Evolutionary conservation across 768 basidiomycete genomes (phyloP), one percentile per base, ranked within the genome.

Genomic region (Podaxis rugospora): DNA sequence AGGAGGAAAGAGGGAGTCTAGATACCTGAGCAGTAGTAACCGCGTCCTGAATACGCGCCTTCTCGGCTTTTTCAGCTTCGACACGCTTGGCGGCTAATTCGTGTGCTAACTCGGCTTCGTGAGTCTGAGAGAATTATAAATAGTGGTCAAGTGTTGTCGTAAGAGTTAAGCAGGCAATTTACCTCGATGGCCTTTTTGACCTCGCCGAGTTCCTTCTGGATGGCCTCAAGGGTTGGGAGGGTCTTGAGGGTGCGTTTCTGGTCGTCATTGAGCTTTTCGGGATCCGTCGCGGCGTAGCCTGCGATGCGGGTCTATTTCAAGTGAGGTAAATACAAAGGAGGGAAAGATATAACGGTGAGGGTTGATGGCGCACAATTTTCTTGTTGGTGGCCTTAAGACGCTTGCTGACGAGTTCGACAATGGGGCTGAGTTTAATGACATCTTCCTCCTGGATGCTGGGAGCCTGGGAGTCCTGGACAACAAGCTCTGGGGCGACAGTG

Each of bases 181-280:
- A 93, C 94, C 83, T 96, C 92, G 63, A 95, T 80, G 44, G 82
- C 84, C 71, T 90, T 93, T 72, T 89, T 90, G 47, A 94, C 83
- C 60, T 95, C 94, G 25, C 83, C 86, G 13, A 96, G 75, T 67
- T 95, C 94, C 68, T 91, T 92, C 65, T 87, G 82, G 42, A 87
- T 78, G 9, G 87, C 90, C 68, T 95, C 93, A 21, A 95, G 77
- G 5, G 80, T 78, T 9, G 93, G 83, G 47, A 96, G 83, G 16
- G 83, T 86, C 64, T 84, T 89, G 55, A 95, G 67, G 1, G 82
- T 78, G 36, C 87, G 84, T 64, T 82, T 89, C 75, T 97, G 94
- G 73, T 96, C 95, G 44, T 93, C 91, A 64, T 96, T 92, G 57
- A 95, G 82, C 67, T 89, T 88, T 57, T 87, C 85, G 2, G 80